Evolutionary conservation across 2,329 filamentous ascomycete genomes (phyloP).

Genomic region (Botrytis paeoniae): DNA sequence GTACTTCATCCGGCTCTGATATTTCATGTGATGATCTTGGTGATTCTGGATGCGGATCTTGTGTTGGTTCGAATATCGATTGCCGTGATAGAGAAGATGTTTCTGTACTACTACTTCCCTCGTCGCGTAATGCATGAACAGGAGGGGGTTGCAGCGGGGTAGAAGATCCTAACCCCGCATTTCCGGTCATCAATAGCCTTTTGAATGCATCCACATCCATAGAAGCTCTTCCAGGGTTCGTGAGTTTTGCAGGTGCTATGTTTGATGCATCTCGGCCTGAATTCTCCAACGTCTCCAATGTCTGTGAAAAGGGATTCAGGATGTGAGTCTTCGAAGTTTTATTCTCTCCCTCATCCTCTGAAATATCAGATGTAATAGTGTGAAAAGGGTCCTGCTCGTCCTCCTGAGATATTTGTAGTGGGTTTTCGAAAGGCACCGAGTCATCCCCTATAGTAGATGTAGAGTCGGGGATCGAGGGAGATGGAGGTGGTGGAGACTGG

Average conservation of each 20-base stretch:
- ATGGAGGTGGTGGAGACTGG: slow-evolving; percentile 60
- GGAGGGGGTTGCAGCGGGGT: slow-evolving; percentile 33
- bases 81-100: slow-evolving; percentile 57
- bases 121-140: slow-evolving; percentile 33
- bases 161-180: slow-evolving; percentile 44
- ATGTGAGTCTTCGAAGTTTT: slow-evolving; percentile 38
- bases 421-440: slow-evolving; percentile 28
- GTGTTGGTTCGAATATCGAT: slow-evolving; percentile 53
- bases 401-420: slow-evolving; percentile 36
- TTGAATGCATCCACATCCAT: slow-evolving; percentile 79
- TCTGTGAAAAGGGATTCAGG: slow-evolving; percentile 56
- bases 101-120: slow-evolving; percentile 55
- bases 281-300: slow-evolving; percentile 50
- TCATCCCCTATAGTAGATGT: slow-evolving; percentile 37
- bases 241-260: slow-evolving; percentile 23
- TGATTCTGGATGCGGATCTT: slow-evolving; percentile 45
- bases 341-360: slow-evolving; percentile 31
- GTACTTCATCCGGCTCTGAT: slow-evolving; percentile 53
- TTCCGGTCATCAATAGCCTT: slow-evolving; percentile 71
- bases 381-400: slow-evolving; percentile 36
- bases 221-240: slow-evolving; percentile 42
- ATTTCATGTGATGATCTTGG: slow-evolving; percentile 59
- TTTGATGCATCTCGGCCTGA: slow-evolving; percentile 27
- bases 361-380: slow-evolving; percentile 35
- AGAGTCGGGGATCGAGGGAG: slow-evolving; percentile 49